Percentiles rank a stretch among this genome's conserved stretches.
phyloP scores from a whole-genome alignment of 352 stramenopile genomes.

The Pythium dissimile region DNA sequence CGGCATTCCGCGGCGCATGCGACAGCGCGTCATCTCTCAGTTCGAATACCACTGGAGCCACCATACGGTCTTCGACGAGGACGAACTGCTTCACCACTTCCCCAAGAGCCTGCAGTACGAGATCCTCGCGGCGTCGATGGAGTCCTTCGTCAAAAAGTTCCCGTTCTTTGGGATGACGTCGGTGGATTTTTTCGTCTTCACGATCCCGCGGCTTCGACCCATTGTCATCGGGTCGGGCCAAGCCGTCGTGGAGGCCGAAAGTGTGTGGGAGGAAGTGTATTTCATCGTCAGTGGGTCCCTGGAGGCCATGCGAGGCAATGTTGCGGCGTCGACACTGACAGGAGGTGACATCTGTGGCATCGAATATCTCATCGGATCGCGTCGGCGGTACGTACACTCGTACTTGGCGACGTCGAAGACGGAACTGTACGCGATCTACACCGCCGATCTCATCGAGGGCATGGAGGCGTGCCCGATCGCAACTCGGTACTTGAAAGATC shows the following conservation, averaged over 20 bases:
- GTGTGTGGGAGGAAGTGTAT: slow-evolving; percentile 80
- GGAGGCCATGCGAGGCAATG: slow-evolving; percentile 55
- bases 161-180: slow-evolving; percentile 73
- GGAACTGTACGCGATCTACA: slow-evolving; percentile 70
- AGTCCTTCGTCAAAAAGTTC: slow-evolving; percentile 72
- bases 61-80: slow-evolving; percentile 73
- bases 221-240: slow-evolving; percentile 59
- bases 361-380: slow-evolving; percentile 58
- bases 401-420: slow-evolving; percentile 63
- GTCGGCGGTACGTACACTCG: slow-evolving; percentile 59
- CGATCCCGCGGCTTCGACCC: slow-evolving; percentile 53
- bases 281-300: slow-evolving; percentile 60
- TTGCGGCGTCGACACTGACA: slow-evolving; percentile 52
- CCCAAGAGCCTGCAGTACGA: slow-evolving; percentile 74
- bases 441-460: slow-evolving; percentile 44
- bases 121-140: slow-evolving; percentile 73
- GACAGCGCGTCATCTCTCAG: slow-evolving; percentile 70
- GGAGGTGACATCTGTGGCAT: slow-evolving; percentile 74
- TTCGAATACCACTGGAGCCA: slow-evolving; percentile 81
- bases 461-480: slow-evolving; percentile 64
- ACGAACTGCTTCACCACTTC: slow-evolving; percentile 58
- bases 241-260: slow-evolving; percentile 68
- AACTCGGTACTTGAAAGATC: slow-evolving; percentile 60
- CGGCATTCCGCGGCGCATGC: slow-evolving; percentile 53
- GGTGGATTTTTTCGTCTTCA: slow-evolving; percentile 74